Evolutionary conservation across 495 filamentous ascomycete genomes (phyloP), one percentile per base, ranked within the genome.

Genomic region (Aspergillus sclerotiicarbonarius): DNA sequence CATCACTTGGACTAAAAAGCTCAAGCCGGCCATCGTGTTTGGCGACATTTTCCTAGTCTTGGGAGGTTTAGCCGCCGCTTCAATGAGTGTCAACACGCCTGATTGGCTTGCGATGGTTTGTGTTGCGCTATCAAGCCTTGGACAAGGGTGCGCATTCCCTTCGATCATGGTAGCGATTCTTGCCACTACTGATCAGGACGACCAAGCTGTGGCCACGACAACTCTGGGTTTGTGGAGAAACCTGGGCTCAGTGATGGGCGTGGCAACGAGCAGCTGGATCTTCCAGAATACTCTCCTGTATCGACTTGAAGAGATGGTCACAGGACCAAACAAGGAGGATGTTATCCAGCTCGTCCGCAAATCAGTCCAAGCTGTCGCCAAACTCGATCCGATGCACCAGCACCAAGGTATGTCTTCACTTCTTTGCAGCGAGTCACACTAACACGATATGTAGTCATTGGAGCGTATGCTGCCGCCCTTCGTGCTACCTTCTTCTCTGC

Each of bases 131-230:
- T 63, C 75, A 1, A 81, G 81, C 55, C 69, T 87, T 1, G 88
- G 88, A 0, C 79, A 83, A 59, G 90, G 90, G 0, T 86, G 91
- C 65, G 69, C 75, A 5, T 81, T 82, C 50, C 88, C 89, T 0
- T 79, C 81, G 4, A 74, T 85, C 13, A 86, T 87, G 71, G 82
- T 92, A 53, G 82, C 82, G 4, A 77, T 89, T 4, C 82, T 92
- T 5, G 87, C 87, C 1, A 84, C 84, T 0, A 85, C 82, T 47
- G 76, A 82, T 9, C 85, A 88, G 58, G 73, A 78, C n/a, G 85
- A 91, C 33, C 87, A 91, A 63, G 89, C 90, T 3, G 86, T 91
- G 18, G 87, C 87, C 10, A 90, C 87, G 0, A 85, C 80, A 30
- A 91, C 88, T 0, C 64, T 91, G 46, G 81, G 85, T 8, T 71